Evolutionary conservation across 176 grass and related monocot genomes (phyloP).

Genomic region (Lolium perenne): DNA sequence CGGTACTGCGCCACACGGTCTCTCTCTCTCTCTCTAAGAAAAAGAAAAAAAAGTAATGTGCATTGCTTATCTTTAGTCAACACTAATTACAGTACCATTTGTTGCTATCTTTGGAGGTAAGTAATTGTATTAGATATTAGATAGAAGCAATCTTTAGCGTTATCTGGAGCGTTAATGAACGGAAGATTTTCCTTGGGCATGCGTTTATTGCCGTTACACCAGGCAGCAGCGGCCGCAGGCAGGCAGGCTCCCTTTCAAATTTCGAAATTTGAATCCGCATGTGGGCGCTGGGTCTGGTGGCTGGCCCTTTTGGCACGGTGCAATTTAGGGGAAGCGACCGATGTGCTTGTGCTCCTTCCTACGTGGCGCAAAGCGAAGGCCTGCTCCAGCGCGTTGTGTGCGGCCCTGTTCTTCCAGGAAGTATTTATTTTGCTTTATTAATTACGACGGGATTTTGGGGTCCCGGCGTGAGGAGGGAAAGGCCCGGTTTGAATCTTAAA

Average conservation of each 20-base stretch:
- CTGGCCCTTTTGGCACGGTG: not conserved
- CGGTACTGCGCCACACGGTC: no score
- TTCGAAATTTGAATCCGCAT: constrained; percentile 26
- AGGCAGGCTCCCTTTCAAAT: not conserved
- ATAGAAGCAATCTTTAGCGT: not conserved
- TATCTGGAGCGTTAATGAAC: not conserved
- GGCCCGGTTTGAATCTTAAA: not conserved
- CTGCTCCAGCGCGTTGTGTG: not conserved
- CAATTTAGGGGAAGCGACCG: constrained; percentile 21
- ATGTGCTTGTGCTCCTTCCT: not conserved
- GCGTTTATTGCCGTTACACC: not conserved
- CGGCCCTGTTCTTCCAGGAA: no score
- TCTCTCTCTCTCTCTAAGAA: no score
- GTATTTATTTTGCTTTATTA: not conserved
- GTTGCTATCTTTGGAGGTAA: no score
- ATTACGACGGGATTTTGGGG: not conserved
- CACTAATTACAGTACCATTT: no score
- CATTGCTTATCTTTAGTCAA: no score
- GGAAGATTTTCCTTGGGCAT: not conserved
- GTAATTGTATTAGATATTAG: no score
- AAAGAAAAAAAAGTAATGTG: no score
- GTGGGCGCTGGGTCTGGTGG: not conserved
- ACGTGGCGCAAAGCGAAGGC: constrained; percentile 13
- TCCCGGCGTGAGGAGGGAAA: constrained; percentile 15
- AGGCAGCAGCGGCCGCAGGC: not conserved